A percentile compares a stretch with the other conserved stretches of the same genome.
Conservation (phyloP, 1,284 basidiomycete genomes). For the Melampsora medusae region DNA sequence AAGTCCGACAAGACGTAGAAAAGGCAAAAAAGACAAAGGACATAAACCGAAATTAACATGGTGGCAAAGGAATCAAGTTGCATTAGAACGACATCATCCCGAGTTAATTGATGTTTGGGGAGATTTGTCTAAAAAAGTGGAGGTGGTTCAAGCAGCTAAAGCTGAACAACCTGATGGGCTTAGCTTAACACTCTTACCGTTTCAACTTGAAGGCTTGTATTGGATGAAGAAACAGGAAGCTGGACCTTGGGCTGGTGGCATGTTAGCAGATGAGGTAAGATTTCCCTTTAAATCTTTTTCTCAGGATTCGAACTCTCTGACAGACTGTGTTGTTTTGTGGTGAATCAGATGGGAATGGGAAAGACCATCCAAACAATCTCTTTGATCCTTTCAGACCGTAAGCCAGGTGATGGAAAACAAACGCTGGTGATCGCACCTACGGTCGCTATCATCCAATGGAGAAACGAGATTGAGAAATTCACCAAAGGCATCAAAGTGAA, state of each 20-base stretch:
- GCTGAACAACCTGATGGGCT: constrained; percentile 70
- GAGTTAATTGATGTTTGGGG: constrained; percentile 86
- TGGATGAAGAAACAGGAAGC: constrained; percentile 97
- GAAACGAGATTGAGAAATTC: constrained; percentile 76
- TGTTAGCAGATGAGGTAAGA: constrained; percentile 64
- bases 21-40: background rate
- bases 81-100: constrained; percentile 56
- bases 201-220: constrained; percentile 84
- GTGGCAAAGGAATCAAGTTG: constrained; percentile 43
- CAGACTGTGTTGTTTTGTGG: background rate
- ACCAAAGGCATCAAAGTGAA: constrained; percentile 63
- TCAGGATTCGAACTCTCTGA: too few relatives aligned
- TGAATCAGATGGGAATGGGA: constrained; percentile 44
- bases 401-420: constrained; percentile 36
- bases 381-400: constrained; percentile 41
- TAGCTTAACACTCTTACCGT: constrained; percentile 61
- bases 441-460: constrained; percentile 98
- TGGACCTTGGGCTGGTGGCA: constrained; percentile 79
- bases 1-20: constrained; percentile 2
- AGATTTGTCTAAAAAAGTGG: constrained; percentile 68
- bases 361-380: constrained; percentile 45
- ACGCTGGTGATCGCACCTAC: constrained; percentile 57
- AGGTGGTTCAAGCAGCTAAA: constrained; percentile 48
- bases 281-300: constrained; percentile 87
- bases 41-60: constrained; percentile 11